phyloP scores from a whole-genome alignment of 2,329 filamentous ascomycete genomes.

The Talaromyces rugulosus region DNA sequence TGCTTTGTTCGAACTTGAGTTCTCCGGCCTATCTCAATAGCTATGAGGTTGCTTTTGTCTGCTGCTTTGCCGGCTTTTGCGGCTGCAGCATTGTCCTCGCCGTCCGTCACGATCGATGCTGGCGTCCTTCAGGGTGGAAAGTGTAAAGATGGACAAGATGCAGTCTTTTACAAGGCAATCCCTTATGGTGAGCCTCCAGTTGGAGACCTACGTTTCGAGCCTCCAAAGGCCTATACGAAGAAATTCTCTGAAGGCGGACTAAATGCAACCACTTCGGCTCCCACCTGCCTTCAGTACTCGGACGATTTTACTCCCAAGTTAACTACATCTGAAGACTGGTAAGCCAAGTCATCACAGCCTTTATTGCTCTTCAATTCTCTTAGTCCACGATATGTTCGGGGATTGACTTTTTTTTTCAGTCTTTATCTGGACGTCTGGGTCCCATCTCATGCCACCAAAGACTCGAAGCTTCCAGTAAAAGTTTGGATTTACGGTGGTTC shows the following conservation, averaged over 20 bases:
- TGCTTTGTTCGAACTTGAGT: neutral
- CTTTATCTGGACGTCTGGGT: constrained; percentile 34
- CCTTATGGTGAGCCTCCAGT: constrained; percentile 20
- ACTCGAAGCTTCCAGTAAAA: constrained; percentile 61
- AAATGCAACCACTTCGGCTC: constrained; percentile 15
- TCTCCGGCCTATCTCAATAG: neutral
- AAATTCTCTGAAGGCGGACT: constrained; percentile 14
- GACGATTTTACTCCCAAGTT: constrained; percentile 4
- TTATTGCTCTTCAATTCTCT: neutral
- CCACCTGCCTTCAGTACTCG: constrained; percentile 18
- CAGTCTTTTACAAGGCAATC: constrained; percentile 16
- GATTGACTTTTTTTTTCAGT: neutral
- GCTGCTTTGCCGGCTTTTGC: constrained; percentile 14
- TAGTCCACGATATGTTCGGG: neutral
- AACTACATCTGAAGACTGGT: constrained; percentile 19
- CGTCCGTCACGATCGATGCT: constrained; percentile 18
- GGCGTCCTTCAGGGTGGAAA: constrained; percentile 17
- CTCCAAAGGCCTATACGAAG: constrained; percentile 16
- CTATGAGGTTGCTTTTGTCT: constrained; percentile 12
- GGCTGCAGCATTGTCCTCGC: constrained; percentile 15
- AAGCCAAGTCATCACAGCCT: neutral
- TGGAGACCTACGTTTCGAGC: constrained; percentile 18
- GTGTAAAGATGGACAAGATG: constrained; percentile 12
- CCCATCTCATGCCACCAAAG: constrained; percentile 24
- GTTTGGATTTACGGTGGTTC: constrained; percentile 60